Evolutionary conservation across 1,284 basidiomycete genomes (phyloP), one percentile per base, ranked within the genome.

Genomic region (Pyrrhoderma lamaoense): DNA sequence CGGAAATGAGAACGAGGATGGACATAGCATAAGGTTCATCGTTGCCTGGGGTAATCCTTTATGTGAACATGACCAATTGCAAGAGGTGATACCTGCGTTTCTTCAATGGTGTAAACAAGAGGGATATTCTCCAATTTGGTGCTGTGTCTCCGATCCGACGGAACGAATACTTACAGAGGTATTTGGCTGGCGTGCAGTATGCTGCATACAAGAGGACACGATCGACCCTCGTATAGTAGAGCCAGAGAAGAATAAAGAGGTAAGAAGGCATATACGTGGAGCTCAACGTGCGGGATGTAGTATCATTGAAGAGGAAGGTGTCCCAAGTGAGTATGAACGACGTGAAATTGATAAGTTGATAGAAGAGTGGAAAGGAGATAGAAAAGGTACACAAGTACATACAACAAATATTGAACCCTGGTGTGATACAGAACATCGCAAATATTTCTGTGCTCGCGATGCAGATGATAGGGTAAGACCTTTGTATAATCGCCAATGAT

Each of bases 371-470:
- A 65, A 67, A 55, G 62, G 60, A 42, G 58, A 62, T 47, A 63
- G 72, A 50, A 72, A 71, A 61, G 77, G 77, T 16, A 73, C 70
- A 43, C 38, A 40, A 22, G 71, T 79, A 40, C 76, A 79, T 60
- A 62, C 77, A 54, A 79, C 77, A 49, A 70, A 74, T 45, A 68
- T 80, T 27, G 63, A 70, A 34, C 77, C 76, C 16, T 79, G 75
- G 67, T 67, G 68, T 48, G 79, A 81, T 60, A 63, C 67, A 56
- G 60, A 66, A 55, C 79, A 81, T 59, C 63, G 77, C 35, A 65
- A 65, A 57, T 81, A 80, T 67, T 79, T 73, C 62, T 69, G 76
- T 56, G 75, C 74, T 1, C 64, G 68, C 21, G 70, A 76, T 54
- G 65, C 64, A 54, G 60, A 70, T 7, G 66, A 65, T 23, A 65